Conservation (phyloP, 331 rosid genomes). For the Rhamnella rubrinervis region DNA sequence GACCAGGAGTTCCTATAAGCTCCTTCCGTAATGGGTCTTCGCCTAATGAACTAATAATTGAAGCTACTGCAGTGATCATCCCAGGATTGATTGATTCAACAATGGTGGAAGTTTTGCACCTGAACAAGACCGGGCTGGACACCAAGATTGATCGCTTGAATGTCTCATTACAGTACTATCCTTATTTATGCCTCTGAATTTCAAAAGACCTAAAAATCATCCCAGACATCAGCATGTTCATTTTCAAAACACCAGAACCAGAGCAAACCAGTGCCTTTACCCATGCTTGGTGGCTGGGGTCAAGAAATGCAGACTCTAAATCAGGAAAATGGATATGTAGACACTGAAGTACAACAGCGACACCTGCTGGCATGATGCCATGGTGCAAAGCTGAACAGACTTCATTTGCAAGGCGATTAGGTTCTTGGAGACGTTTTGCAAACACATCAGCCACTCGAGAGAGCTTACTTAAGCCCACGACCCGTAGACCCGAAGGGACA, state of each 20-base stretch:
- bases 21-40: slow-evolving; percentile 89
- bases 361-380: slow-evolving; percentile 84
- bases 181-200: slow-evolving; percentile 52
- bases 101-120: slow-evolving; percentile 40
- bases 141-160: slow-evolving; percentile 54
- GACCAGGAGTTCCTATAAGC: slow-evolving; percentile 75
- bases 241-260: slow-evolving; percentile 75
- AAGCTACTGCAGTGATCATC: slow-evolving; percentile 65
- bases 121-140: slow-evolving; percentile 52
- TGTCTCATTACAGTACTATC: slow-evolving; percentile 37
- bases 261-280: slow-evolving; percentile 57
- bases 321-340: slow-evolving; percentile 68
- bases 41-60: slow-evolving; percentile 78
- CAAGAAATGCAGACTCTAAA: slow-evolving; percentile 58
- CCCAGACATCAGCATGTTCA: slow-evolving; percentile 58
- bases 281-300: slow-evolving; percentile 66
- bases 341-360: slow-evolving; percentile 70
- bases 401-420: slow-evolving; percentile 81
- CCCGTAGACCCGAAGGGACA: slow-evolving; percentile 83
- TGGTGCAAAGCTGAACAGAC: slow-evolving; percentile 78
- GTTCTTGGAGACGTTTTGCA: slow-evolving; percentile 89
- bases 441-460: slow-evolving; percentile 83
- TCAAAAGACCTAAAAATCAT: slow-evolving; percentile 70
- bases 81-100: slow-evolving; percentile 39
- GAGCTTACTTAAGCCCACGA: slow-evolving; percentile 90